These are phyloP conservation scores for Jatropha curcas DNA, from an alignment of 345 rosid species.

Conservation along the genomic window DNA sequence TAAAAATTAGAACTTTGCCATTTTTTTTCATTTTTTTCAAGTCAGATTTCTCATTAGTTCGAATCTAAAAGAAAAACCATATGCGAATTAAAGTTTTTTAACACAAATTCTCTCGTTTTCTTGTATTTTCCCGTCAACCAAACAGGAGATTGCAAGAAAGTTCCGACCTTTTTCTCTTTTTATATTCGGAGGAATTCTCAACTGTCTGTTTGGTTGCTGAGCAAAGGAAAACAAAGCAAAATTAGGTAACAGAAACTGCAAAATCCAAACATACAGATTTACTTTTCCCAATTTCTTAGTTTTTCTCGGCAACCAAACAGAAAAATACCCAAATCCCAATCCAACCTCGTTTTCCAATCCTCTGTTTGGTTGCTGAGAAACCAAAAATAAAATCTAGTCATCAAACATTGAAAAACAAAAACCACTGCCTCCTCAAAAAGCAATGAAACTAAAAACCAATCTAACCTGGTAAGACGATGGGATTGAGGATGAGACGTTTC, in stretches of 20 bases:
- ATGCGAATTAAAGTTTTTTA: background rate
- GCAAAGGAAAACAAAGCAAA: background rate
- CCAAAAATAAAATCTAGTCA: background rate
- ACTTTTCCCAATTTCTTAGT: background rate
- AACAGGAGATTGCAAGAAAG: conserved; percentile 19
- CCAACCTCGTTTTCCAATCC: conserved; percentile 16
- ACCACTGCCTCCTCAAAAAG: background rate
- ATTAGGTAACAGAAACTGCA: background rate
- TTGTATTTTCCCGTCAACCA: conserved; percentile 28
- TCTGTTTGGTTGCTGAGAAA: conserved; percentile 31
- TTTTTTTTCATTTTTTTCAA: background rate
- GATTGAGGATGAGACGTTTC: conserved; percentile 43
- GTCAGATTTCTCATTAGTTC: background rate
- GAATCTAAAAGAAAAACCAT: conserved; percentile 1
- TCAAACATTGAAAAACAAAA: background rate
- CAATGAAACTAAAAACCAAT: background rate
- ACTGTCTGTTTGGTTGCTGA: conserved; percentile 19
- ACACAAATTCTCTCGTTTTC: background rate
- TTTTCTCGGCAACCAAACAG: conserved; percentile 20
- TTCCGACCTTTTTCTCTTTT: conserved; percentile 6
- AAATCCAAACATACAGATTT: background rate
- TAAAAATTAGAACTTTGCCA: background rate
- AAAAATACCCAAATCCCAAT: background rate
- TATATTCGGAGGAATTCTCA: conserved; percentile 9
- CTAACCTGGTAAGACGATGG: conserved; percentile 54